A percentile compares a stretch with the other conserved stretches of the same genome.
Evolutionary conservation across 768 basidiomycete species (phyloP).

Genomic region (Cystobasidium onofrii): DNA sequence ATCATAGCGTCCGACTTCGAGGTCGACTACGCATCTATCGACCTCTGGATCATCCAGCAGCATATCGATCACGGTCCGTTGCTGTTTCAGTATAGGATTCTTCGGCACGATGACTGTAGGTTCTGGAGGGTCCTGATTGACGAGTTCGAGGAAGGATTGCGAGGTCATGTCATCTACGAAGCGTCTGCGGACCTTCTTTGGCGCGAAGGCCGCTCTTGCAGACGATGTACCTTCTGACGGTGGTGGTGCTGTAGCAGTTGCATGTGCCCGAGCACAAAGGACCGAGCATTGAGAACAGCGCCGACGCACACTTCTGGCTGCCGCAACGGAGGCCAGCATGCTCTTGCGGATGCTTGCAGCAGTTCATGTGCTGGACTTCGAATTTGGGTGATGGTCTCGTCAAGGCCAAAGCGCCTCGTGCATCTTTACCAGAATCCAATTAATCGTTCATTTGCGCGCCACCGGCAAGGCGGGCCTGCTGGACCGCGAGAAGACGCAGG

Average conservation of each 20-base stretch:
- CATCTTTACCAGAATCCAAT: not conserved
- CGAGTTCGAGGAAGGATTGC: not conserved
- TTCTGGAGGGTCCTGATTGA: not conserved
- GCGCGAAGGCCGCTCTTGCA: not conserved
- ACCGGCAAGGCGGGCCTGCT: not conserved
- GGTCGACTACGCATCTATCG: conserved; percentile 15
- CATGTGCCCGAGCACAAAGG: not conserved
- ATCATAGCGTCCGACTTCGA: conserved; percentile 27
- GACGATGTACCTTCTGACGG: not conserved
- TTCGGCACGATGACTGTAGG: conserved; percentile 1
- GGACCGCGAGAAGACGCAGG: not conserved
- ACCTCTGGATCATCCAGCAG: conserved; percentile 21
- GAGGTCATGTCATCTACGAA: conserved; percentile 3
- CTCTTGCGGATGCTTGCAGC: not conserved
- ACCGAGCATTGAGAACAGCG: not conserved
- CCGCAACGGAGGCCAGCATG: not conserved
- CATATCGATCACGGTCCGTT: not conserved
- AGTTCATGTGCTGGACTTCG: too few relatives aligned
- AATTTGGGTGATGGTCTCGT: too few relatives aligned
- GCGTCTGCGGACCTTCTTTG: not conserved
- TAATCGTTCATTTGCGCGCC: not conserved
- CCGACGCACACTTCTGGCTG: not conserved
- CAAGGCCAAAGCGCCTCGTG: too few relatives aligned
- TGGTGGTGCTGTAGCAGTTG: not conserved
- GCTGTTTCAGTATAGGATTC: not conserved